phyloP scores from a whole-genome alignment of 2,329 filamentous ascomycete genomes.

The Fulvia fulva region DNA sequence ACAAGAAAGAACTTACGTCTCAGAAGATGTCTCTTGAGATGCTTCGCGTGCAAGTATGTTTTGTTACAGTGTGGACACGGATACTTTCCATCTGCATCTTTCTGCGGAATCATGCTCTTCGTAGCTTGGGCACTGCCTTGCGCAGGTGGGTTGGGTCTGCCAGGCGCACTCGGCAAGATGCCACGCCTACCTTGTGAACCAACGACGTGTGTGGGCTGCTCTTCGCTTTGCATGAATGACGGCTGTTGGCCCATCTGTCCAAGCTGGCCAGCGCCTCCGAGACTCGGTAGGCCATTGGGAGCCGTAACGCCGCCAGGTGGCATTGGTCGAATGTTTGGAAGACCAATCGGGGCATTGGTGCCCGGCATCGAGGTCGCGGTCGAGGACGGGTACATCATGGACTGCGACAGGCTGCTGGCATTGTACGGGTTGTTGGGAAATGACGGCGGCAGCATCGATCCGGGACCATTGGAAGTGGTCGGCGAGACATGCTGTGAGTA shows the following conservation, averaged over 20 bases:
- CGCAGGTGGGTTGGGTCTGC: constrained; percentile 71
- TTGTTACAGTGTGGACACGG: constrained; percentile 98
- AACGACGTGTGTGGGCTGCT: constrained; percentile 78
- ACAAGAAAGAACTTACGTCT: constrained; percentile 68
- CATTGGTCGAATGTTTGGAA: constrained; percentile 42
- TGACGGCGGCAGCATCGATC: constrained; percentile 35
- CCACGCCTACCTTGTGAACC: constrained; percentile 90
- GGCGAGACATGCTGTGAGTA: constrained; percentile 31
- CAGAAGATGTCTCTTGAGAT: constrained; percentile 91
- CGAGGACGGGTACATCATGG: constrained; percentile 31
- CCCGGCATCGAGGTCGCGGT: constrained; percentile 30
- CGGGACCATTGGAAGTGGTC: constrained; percentile 22
- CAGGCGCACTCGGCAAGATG: constrained; percentile 85
- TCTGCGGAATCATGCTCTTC: constrained; percentile 84
- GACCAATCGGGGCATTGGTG: constrained; percentile 22
- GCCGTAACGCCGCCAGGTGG: constrained; percentile 38
- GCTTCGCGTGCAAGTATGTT: constrained; percentile 95
- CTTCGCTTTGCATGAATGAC: constrained; percentile 37
- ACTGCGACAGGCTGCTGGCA: constrained; percentile 23
- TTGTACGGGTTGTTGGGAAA: constrained; percentile 28
- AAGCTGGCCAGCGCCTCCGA: constrained; percentile 27
- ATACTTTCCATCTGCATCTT: constrained; percentile 97
- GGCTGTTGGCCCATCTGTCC: constrained; percentile 31
- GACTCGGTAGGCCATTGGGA: constrained; percentile 35
- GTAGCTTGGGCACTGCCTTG: constrained; percentile 54